Evolutionary conservation across 768 basidiomycete genomes (phyloP).

Genomic region (Glaciozyma martinii): DNA sequence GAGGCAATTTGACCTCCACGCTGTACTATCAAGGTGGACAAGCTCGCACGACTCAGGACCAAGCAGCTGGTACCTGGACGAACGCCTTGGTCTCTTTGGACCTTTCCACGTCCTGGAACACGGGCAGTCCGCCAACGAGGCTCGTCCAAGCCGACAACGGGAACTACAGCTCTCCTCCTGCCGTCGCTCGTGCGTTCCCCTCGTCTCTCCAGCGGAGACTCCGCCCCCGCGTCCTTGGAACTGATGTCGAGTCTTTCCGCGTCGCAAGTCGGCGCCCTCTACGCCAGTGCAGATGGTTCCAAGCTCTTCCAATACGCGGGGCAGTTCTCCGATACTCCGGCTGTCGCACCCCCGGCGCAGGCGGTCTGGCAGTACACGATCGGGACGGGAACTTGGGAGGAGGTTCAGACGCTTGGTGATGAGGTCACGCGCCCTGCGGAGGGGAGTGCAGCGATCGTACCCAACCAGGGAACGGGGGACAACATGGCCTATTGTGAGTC

Average conservation of each 20-base stretch:
- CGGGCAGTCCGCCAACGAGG: constrained; percentile 10
- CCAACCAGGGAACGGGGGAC: constrained; percentile 7
- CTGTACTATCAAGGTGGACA: constrained; percentile 20
- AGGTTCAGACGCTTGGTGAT: constrained; percentile 12
- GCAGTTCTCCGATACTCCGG: constrained; percentile 8
- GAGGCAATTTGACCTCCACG: not conserved
- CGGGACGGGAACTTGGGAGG: constrained; percentile 1
- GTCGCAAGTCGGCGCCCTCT: constrained; percentile 20
- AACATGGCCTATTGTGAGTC: constrained; percentile 22
- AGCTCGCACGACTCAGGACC: not conserved
- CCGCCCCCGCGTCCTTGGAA: too few relatives aligned
- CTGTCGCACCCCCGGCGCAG: constrained; percentile 12
- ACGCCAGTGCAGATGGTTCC: constrained; percentile 15
- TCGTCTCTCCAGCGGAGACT: not conserved
- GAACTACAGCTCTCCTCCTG: constrained; percentile 20
- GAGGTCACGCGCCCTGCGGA: constrained; percentile 13
- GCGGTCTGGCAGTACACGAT: constrained; percentile 15
- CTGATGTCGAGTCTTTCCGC: not conserved
- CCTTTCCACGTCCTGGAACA: constrained; percentile 4
- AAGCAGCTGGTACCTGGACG: constrained; percentile 13
- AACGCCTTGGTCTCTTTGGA: constrained; percentile 23
- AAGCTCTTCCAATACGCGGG: constrained; percentile 9
- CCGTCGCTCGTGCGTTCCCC: constrained; percentile 20
- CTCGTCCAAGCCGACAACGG: constrained; percentile 17
- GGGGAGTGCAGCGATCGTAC: constrained; percentile 12